These are phyloP conservation scores for Strigomonas culicis DNA, from an alignment of 208 protist genomes.

Conservation along the genomic window DNA sequence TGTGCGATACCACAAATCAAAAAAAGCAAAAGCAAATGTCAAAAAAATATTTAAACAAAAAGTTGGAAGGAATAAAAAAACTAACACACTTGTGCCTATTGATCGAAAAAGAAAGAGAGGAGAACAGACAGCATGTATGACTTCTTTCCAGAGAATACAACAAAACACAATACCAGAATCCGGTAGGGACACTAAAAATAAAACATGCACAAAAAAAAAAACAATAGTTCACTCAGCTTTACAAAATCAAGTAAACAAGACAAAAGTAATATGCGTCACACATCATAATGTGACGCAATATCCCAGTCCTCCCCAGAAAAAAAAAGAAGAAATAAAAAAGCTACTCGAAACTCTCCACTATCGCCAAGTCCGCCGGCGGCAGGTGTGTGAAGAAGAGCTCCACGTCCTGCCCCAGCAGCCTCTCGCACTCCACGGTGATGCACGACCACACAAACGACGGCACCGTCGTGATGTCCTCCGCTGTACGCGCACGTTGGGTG, in stretches of 20 bases:
- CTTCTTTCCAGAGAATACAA: neutral
- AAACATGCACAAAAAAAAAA: conserved; percentile 3
- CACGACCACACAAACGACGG: conserved; percentile 29
- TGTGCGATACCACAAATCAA: no score
- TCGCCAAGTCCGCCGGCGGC: no score
- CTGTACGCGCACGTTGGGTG: neutral
- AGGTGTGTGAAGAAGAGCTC: no score
- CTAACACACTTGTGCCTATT: neutral
- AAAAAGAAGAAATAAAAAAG: neutral
- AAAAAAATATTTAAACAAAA: neutral
- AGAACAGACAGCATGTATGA: neutral
- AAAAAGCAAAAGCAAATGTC: conserved; percentile 1
- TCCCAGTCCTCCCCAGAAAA: neutral
- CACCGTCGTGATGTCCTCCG: conserved; percentile 32
- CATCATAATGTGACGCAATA: no score
- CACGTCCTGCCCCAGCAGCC: no score
- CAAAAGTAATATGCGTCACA: neutral
- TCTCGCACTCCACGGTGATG: neutral
- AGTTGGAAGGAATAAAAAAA: neutral
- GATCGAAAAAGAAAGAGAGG: neutral
- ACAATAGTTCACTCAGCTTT: neutral
- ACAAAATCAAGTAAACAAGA: neutral
- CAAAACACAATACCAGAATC: neutral
- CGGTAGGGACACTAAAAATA: neutral
- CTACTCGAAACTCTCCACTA: neutral